Conservation (phyloP, 148 eudicot genomes). For the Cornus suecica region DNA sequence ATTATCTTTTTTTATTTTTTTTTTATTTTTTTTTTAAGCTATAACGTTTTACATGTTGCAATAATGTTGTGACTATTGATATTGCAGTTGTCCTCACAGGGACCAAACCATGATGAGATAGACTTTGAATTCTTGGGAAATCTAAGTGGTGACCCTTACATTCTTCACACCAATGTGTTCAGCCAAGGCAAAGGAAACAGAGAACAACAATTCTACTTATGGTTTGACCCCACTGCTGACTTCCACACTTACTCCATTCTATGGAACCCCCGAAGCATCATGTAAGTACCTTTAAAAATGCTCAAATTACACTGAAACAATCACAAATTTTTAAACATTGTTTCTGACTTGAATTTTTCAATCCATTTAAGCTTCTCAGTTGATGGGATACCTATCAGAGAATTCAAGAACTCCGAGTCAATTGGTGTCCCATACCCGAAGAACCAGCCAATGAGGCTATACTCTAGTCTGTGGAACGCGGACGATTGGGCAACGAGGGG, state of each 20-base stretch:
- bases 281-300: conserved; percentile 13
- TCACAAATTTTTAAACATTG: too few relatives aligned
- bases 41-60: too few relatives aligned
- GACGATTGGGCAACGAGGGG: conserved; percentile 25
- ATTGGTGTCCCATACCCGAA: conserved; percentile 4
- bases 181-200: conserved; percentile 8
- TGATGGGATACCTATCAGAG: conserved; percentile 13
- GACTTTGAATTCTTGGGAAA: conserved; percentile 27
- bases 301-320: too few relatives aligned
- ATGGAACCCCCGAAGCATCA: conserved; percentile 21
- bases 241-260: conserved; percentile 19
- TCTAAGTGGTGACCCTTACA: conserved; percentile 12
- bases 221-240: conserved; percentile 17
- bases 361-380: neutral
- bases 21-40: too few relatives aligned
- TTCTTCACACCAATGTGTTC: conserved; percentile 18
- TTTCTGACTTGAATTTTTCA: too few relatives aligned
- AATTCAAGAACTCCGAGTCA: conserved; percentile 8
- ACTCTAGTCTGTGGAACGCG: conserved; percentile 15
- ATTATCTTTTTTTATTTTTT: too few relatives aligned
- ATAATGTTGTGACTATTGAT: too few relatives aligned
- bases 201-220: conserved; percentile 17
- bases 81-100: conserved; percentile 23
- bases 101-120: conserved; percentile 16
- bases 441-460: conserved; percentile 12